phyloP scores from a whole-genome alignment of 2,329 filamentous ascomycete genomes.

The Akanthomyces uredinophilus region DNA sequence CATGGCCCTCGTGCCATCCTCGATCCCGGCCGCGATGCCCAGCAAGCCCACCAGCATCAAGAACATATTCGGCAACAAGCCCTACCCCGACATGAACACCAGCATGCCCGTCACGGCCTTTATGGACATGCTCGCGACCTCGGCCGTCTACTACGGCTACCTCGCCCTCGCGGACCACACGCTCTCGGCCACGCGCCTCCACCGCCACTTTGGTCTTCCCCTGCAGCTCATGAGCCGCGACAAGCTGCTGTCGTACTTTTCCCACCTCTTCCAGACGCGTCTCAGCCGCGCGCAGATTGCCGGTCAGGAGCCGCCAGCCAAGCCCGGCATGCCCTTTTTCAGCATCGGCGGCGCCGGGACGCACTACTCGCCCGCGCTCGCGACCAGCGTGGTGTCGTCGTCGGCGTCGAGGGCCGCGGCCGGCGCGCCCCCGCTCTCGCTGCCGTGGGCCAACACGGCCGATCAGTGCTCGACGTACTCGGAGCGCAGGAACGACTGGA shows the following conservation, averaged over 20 bases:
- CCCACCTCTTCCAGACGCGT: constrained; percentile 15
- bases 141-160: constrained; percentile 16
- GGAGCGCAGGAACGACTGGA: constrained; percentile 7
- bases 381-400: not conserved
- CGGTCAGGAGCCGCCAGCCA: not conserved
- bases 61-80: constrained; percentile 7
- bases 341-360: constrained; percentile 62
- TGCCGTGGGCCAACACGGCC: constrained; percentile 12
- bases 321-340: constrained; percentile 44
- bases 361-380: constrained; percentile 13
- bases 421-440: not conserved
- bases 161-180: constrained; percentile 15
- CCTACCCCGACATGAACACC: constrained; percentile 10
- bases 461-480: constrained; percentile 8
- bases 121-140: constrained; percentile 17
- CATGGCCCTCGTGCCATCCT: constrained; percentile 1
- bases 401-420: not conserved
- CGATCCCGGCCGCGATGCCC: not conserved
- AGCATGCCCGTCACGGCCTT: constrained; percentile 11
- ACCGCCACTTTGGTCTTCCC: constrained; percentile 16
- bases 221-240: constrained; percentile 15
- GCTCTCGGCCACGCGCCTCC: constrained; percentile 9
- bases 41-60: constrained; percentile 3
- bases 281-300: not conserved
- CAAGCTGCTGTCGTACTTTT: constrained; percentile 16